Conservation (phyloP, 164 flowering plant genomes). For the Vitis amurensis region DNA sequence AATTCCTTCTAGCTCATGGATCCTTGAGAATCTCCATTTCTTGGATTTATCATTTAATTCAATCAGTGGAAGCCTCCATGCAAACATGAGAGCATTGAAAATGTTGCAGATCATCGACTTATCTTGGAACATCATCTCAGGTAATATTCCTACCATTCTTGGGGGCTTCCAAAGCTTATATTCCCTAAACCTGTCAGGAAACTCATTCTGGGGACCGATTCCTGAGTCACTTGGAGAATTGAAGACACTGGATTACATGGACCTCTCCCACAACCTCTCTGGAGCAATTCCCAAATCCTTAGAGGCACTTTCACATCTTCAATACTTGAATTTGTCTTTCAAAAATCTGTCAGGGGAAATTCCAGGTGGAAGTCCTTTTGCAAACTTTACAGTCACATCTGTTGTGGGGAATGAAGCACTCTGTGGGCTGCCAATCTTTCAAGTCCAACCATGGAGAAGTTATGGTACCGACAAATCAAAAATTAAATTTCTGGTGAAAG, state of each 20-base stretch:
- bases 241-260: neutral
- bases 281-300: slow-evolving; percentile 7
- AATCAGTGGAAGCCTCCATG: slow-evolving; percentile 14
- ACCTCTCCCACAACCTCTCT: slow-evolving; percentile 8
- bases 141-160: slow-evolving; percentile 1
- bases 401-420: slow-evolving; percentile 10
- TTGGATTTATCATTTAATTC: slow-evolving; percentile 20
- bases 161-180: slow-evolving; percentile 1
- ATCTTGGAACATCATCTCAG: slow-evolving; percentile 11
- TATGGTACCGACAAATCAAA: neutral
- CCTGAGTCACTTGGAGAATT: slow-evolving; percentile 6
- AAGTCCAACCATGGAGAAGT: neutral
- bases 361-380: slow-evolving; percentile 13
- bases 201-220: slow-evolving; percentile 4
- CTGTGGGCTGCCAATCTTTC: slow-evolving; percentile 1
- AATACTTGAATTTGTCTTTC: slow-evolving; percentile 9
- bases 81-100: slow-evolving; percentile 11
- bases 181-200: neutral
- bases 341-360: slow-evolving; percentile 9
- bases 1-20: slow-evolving; percentile 15
- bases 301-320: slow-evolving; percentile 1
- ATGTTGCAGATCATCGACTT: neutral
- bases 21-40: neutral
- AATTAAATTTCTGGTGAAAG: too few species aligned
- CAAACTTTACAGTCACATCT: slow-evolving; percentile 7